These are phyloP conservation scores for Arthrobotrys sinensis DNA, from an alignment of 2,329 filamentous ascomycete species.

Conservation along the genomic window DNA sequence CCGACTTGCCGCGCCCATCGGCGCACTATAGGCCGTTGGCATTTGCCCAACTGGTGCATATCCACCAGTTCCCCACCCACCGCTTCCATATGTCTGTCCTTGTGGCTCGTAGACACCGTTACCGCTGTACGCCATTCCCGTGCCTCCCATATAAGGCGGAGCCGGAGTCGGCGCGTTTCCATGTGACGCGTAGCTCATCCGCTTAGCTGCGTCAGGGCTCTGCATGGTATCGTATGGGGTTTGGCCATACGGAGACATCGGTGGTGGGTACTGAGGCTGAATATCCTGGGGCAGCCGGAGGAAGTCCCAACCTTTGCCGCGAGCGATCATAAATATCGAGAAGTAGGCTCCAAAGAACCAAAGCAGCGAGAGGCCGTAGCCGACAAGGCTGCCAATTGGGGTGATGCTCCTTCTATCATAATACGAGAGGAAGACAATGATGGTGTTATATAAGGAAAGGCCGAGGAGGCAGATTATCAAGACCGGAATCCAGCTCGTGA, in stretches of 20 bases:
- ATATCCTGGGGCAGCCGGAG: slow-evolving; percentile 35
- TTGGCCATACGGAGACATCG: slow-evolving; percentile 4
- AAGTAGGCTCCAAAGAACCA: slow-evolving; percentile 49
- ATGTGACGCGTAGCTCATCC: slow-evolving; percentile 39
- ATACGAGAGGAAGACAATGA: slow-evolving; percentile 24
- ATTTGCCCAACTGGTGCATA: slow-evolving; percentile 47
- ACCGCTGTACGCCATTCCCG: slow-evolving; percentile 48
- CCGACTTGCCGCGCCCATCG: slow-evolving; percentile 46
- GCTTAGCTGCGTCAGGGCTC: slow-evolving; percentile 38
- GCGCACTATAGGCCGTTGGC: slow-evolving; percentile 41
- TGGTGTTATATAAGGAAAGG: slow-evolving; percentile 35
- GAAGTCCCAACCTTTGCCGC: slow-evolving; percentile 46
- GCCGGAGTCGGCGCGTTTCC: slow-evolving; percentile 27
- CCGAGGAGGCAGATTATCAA: slow-evolving; percentile 40
- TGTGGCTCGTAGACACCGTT: slow-evolving; percentile 43
- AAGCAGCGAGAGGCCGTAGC: slow-evolving; percentile 32
- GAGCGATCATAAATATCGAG: slow-evolving; percentile 48
- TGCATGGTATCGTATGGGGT: slow-evolving; percentile 42
- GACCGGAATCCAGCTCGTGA: slow-evolving; percentile 41
- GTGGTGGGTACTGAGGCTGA: slow-evolving; percentile 19
- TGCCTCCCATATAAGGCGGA: slow-evolving; percentile 36
- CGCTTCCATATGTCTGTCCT: slow-evolving; percentile 34
- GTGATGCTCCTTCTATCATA: background rate
- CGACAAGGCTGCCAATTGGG: slow-evolving; percentile 9
- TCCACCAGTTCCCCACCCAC: slow-evolving; percentile 30